phyloP scores from a whole-genome alignment of 1,284 basidiomycete species.

The Phlebopus sp. region DNA sequence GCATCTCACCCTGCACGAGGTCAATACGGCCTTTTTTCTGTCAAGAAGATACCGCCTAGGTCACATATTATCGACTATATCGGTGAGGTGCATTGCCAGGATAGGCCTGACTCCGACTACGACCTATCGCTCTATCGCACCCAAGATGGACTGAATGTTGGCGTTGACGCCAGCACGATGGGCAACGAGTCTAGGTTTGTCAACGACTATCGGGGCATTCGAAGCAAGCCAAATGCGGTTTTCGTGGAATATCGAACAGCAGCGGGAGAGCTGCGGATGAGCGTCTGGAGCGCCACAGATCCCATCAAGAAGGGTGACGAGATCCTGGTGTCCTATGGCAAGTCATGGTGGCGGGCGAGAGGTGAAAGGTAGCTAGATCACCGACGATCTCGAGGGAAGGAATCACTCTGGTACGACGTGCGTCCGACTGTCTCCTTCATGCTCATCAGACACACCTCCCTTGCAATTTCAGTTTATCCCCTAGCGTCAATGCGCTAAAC shows the following conservation, averaged over 20 bases:
- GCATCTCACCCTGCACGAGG: conserved; percentile 73
- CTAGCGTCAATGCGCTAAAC: neutral
- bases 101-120: conserved; percentile 73
- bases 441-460: neutral
- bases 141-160: conserved; percentile 52
- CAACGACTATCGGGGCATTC: conserved; percentile 83
- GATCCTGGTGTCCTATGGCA: conserved; percentile 89
- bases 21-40: conserved; percentile 81
- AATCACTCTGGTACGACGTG: neutral
- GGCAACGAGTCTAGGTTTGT: conserved; percentile 88
- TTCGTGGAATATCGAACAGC: conserved; percentile 61
- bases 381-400: neutral
- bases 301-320: conserved; percentile 80
- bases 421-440: neutral
- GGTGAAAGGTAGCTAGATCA: neutral
- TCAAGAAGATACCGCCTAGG: conserved; percentile 61
- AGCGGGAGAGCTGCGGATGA: conserved; percentile 73
- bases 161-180: conserved; percentile 68
- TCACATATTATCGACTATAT: conserved; percentile 79
- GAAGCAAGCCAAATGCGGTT: conserved; percentile 65
- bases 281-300: conserved; percentile 62
- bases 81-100: conserved; percentile 80
- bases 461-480: neutral
- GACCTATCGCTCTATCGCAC: conserved; percentile 77
- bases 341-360: conserved; percentile 72